Conservation (phyloP, 495 filamentous ascomycete genomes). For the Lasiosphaeria ovina region DNA sequence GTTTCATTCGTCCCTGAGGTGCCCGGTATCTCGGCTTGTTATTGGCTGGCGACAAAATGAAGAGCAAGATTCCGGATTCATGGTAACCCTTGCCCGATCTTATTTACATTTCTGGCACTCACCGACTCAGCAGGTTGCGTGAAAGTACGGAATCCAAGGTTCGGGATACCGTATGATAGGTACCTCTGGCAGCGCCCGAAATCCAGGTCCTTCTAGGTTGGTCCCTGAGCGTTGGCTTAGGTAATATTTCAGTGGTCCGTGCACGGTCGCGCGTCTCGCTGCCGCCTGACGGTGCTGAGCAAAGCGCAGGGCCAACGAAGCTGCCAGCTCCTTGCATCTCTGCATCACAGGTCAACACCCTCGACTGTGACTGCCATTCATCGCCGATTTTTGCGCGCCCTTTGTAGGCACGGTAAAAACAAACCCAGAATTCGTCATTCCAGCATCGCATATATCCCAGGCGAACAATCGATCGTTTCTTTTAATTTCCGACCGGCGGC, state of each 20-base stretch:
- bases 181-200: too few species aligned
- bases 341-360: neutral
- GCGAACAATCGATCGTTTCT: neutral
- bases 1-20: neutral
- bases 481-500: neutral
- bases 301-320: neutral
- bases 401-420: neutral
- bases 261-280: slow-evolving; percentile 9
- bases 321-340: slow-evolving; percentile 5
- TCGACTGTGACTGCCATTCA: neutral
- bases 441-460: neutral
- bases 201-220: too few species aligned
- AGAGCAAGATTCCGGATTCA: too few species aligned
- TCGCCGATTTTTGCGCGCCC: neutral
- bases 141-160: too few species aligned
- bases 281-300: slow-evolving; percentile 22
- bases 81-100: too few species aligned
- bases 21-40: neutral
- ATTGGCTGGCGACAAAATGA: too few species aligned
- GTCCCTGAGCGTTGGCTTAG: too few species aligned
- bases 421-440: neutral
- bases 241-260: neutral
- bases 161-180: too few species aligned
- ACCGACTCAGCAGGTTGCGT: too few species aligned
- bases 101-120: too few species aligned